Percentiles rank a stretch among this genome's conserved stretches.
These are phyloP conservation scores for Cyclotella cryptica DNA, from an alignment of 108 stramenopile genomes.

Conservation along the genomic window DNA sequence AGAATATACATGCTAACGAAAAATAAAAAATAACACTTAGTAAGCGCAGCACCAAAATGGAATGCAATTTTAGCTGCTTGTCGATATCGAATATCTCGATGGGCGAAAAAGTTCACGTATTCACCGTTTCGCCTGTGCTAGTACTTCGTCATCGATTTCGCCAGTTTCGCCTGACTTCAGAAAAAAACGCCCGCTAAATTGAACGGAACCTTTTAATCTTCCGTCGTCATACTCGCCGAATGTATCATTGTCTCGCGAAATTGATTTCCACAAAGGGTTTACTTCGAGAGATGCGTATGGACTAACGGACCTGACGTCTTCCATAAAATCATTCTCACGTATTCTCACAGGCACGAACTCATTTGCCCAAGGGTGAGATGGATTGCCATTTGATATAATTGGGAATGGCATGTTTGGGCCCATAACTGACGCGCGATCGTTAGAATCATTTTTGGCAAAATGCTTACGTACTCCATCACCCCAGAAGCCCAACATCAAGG, in stretches of 20 bases:
- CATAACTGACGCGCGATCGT: not conserved
- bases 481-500: slow-evolving; percentile 73
- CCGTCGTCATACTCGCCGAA: slow-evolving; percentile 2
- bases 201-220: not conserved
- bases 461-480: slow-evolving; percentile 9
- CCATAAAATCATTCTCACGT: not conserved
- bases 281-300: slow-evolving; percentile 2
- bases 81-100: no score
- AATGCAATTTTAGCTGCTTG: no score
- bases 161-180: slow-evolving; percentile 21
- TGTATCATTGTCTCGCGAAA: not conserved
- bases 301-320: not conserved
- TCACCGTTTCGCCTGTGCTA: not conserved
- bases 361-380: not conserved
- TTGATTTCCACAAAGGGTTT: slow-evolving; percentile 35
- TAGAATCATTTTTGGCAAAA: not conserved
- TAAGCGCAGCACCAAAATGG: no score
- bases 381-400: not conserved
- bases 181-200: slow-evolving; percentile 43
- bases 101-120: no score
- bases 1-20: no score
- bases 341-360: slow-evolving; percentile 3
- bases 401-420: slow-evolving; percentile 8
- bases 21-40: no score
- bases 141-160: slow-evolving; percentile 42